Evolutionary conservation across 441 rosid genomes (phyloP), one percentile per base, ranked within the genome.

Genomic region (Eutrema salsugineum): DNA sequence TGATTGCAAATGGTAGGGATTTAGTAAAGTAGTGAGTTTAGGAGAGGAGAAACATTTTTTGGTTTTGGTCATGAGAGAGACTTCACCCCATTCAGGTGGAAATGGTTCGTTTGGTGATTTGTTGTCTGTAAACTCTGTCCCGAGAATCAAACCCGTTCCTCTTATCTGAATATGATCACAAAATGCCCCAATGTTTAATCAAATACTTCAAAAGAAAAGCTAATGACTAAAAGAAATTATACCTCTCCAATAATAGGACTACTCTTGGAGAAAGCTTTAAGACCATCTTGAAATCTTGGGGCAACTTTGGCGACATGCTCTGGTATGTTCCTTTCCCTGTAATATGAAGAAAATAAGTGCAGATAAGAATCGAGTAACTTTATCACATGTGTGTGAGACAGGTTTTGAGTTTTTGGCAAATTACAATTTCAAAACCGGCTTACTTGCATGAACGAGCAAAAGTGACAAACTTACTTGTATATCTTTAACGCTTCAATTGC

Each of bases 171-270:
- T n/a, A 77, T 35, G 44, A 77, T 38, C 40, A 44, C 54, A 16
- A 57, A 24, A 60, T 3, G 42, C 20, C 14, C 17, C 63, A 28
- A n/a, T 44, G 50, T 6, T 43, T 15, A 70, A 15, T 56, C 19
- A 43, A 11, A 70, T 59, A 27, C 42, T 62, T 67, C 55, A 33
- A 36, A 3, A 48, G 48, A 24, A 8, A 35, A 33, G 16, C 8
- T 33, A 43, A 12, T 5, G 27, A 42, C 22, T 12, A 48, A 46
- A n/a, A 68, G 3, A 63, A 14, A 39, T 20, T 24, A 11, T 79
- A 95, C 98, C 96, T 95, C 99, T 50, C 99, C 97, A 48, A 93
- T 75, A 46, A 93, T 80, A 68, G 98, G 96, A 82, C 98, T 95
- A 71, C 78, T 82, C n/a, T 46, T 30, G 6, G 88, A 79, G 36